Conservation (phyloP, 176 grass and related monocot genomes). For the Aegilops umbellulata region DNA sequence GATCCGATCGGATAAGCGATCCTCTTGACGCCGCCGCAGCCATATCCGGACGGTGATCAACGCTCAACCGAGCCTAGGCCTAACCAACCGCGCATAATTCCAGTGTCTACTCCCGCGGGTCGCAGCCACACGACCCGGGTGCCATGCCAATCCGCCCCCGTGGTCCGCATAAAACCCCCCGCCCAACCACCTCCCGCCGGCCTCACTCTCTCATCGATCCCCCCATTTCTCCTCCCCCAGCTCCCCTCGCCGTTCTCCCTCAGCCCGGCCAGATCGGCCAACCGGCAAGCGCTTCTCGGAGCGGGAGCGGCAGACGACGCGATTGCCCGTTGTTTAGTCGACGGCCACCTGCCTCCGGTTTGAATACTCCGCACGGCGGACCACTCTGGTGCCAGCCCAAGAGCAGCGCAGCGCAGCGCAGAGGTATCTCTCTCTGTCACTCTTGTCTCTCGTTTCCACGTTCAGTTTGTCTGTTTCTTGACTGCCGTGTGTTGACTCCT, state of each 20-base stretch:
- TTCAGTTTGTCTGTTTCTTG: constrained; percentile 8
- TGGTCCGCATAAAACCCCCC: background rate
- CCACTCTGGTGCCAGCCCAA: background rate
- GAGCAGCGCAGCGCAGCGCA: background rate
- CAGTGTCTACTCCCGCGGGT: background rate
- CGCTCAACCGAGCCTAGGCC: background rate
- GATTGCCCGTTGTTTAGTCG: background rate
- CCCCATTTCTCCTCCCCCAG: background rate
- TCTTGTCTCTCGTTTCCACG: background rate
- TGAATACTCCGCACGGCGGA: background rate
- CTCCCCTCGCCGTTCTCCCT: background rate
- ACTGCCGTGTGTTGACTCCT: background rate
- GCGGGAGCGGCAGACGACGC: background rate
- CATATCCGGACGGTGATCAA: background rate
- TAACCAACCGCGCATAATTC: background rate
- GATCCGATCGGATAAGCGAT: background rate
- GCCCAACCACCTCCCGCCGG: constrained; percentile 17
- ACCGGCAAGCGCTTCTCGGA: background rate
- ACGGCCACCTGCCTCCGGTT: background rate
- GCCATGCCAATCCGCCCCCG: background rate
- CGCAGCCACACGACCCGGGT: too few relatives aligned
- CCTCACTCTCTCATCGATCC: background rate
- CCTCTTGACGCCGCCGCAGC: background rate
- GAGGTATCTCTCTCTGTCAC: constrained; percentile 3
- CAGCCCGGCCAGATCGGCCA: background rate